A percentile compares a stretch with the other conserved stretches of the same genome.
Conservation (phyloP, 202 grass and related monocot species). For the Musa balbisiana region DNA sequence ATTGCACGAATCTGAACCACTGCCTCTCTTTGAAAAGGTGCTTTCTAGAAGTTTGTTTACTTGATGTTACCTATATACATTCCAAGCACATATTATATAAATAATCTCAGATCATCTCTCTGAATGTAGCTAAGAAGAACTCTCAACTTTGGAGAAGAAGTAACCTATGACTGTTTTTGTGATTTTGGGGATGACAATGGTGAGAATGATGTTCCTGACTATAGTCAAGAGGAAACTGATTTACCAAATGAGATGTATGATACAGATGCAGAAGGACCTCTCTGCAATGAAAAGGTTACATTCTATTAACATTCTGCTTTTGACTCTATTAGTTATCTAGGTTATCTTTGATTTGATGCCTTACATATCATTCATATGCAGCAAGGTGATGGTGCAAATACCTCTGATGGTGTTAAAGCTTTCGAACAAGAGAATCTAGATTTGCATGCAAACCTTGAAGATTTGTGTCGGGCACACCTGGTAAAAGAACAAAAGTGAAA, state of each 20-base stretch:
- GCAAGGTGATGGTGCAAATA: slow-evolving; percentile 17
- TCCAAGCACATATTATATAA: slow-evolving; percentile 6
- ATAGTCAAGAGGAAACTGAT: slow-evolving; percentile 25
- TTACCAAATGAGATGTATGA: slow-evolving; percentile 24
- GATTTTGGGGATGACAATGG: slow-evolving; percentile 34
- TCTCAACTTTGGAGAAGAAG: slow-evolving; percentile 49
- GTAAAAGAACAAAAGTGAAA: slow-evolving; percentile 33
- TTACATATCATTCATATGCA: slow-evolving; percentile 32
- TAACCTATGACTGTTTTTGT: slow-evolving; percentile 26
- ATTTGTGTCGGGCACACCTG: slow-evolving; percentile 70
- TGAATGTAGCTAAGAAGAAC: slow-evolving; percentile 67
- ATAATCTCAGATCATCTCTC: slow-evolving; percentile 12
- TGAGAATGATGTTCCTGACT: slow-evolving; percentile 33
- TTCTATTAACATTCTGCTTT: slow-evolving; percentile 10
- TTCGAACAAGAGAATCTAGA: slow-evolving; percentile 33
- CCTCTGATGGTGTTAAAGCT: slow-evolving; percentile 23
- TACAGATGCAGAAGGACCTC: slow-evolving; percentile 33
- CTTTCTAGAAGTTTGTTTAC: slow-evolving; percentile 11
- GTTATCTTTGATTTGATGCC: slow-evolving; percentile 10
- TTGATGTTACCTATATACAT: slow-evolving; percentile 2
- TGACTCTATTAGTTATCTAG: neutral
- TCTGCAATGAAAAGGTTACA: slow-evolving; percentile 36
- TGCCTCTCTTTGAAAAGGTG: slow-evolving; percentile 69
- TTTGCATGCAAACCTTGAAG: slow-evolving; percentile 52
- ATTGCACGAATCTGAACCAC: slow-evolving; percentile 35